These are phyloP conservation scores for Nakazawaea holstii DNA, from an alignment of 805 yeast genomes.

Conservation along the genomic window DNA sequence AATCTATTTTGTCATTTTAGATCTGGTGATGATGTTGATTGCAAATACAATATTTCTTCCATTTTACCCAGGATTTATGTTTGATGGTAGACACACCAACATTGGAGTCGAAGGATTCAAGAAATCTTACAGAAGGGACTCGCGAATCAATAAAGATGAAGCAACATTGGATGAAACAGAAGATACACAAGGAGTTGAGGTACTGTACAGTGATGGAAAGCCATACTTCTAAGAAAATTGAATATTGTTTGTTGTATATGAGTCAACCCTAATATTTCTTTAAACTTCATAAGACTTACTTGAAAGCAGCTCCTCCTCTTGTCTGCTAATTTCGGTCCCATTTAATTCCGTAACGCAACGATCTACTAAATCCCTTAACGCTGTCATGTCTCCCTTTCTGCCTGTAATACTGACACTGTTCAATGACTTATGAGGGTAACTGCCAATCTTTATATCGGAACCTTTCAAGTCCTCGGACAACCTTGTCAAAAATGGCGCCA, in stretches of 20 bases:
- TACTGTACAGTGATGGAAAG: no score
- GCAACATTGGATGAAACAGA: not conserved
- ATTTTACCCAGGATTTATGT: conserved; percentile 60
- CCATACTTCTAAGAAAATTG: no score
- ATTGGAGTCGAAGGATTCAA: conserved; percentile 10
- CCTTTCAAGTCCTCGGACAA: conserved; percentile 39
- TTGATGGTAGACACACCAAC: conserved; percentile 23
- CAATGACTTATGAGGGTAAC: conserved; percentile 73
- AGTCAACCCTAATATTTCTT: not conserved
- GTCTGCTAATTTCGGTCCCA: conserved; percentile 53
- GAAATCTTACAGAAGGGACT: not conserved
- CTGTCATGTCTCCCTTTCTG: conserved; percentile 29
- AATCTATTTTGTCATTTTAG: conserved; percentile 50
- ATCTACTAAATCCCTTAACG: conserved; percentile 39
- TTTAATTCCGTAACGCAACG: conserved; percentile 40
- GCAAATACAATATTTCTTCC: conserved; percentile 42
- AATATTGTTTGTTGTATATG: no score
- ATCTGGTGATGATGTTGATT: conserved; percentile 54
- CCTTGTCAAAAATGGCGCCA: conserved; percentile 57
- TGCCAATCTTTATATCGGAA: conserved; percentile 62
- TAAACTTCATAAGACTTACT: conserved; percentile 4
- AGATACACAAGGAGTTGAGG: not conserved
- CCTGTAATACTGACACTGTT: conserved; percentile 78
- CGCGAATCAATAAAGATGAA: not conserved
- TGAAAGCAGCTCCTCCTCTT: conserved; percentile 40